Evolutionary conservation across 1,284 basidiomycete species (phyloP), one percentile per base, ranked within the genome.

Genomic region (Tremellales sp.): DNA sequence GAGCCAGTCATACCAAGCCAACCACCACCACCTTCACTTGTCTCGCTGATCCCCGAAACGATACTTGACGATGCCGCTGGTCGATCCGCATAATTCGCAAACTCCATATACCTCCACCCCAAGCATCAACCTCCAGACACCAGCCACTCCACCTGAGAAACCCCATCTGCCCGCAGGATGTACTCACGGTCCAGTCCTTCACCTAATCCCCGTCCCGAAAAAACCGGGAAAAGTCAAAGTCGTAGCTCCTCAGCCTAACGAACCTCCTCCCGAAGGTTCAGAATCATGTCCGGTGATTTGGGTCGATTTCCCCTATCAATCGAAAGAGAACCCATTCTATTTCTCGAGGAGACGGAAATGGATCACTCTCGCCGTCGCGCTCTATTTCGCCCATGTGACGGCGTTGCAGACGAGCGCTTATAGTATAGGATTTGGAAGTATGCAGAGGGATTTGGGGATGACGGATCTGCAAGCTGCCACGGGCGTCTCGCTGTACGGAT

Each of bases 361-460:
- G 77, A 65, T 73, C 2, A 83, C 86, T 52, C 84, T 83, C 1
- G 54, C 75, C 26, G 75, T 82, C 19, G 82, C 82, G 1, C 81
- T 80, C 46, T 75, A 79, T 45, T 82, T 80, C 52, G 83, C 84
- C 0, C 64, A 78, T 3, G 68, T 84, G 23, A 79, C 65, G 81
- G 84, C 83, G 6, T 76, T 79, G 7, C 75, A 78, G 2, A 74
- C 79, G 1, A 76, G 79, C 0, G 77, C 81, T 1, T 87, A 84
- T 60, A 79, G 80, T 22, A 75, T 70, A 79, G 69, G 84, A 77
- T 46, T 81, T 50, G 65, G 74, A 2, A 80, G 80, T 2, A 86
- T 88, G 85, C 79, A 74, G 15, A 70, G 70, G n/a, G 84, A 87
- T 56, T 72, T 87, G 12, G 76, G 80, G 33, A 80, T 81, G 49